Percentiles rank a stretch among this genome's conserved stretches.
phyloP scores from a whole-genome alignment of 1,284 basidiomycete genomes.

The Pascua sp. region DNA sequence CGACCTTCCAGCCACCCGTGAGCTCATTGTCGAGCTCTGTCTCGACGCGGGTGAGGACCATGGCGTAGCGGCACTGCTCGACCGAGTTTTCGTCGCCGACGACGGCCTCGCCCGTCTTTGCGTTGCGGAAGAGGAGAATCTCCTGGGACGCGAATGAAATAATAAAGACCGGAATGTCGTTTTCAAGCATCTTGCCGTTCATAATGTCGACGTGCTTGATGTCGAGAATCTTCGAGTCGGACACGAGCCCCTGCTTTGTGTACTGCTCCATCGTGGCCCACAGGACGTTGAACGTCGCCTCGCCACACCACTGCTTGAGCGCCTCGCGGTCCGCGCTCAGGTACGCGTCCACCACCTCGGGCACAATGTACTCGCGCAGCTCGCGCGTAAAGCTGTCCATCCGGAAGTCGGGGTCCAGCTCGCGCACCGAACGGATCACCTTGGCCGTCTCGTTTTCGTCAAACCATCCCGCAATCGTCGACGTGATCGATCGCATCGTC shows the following conservation, averaged over 20 bases:
- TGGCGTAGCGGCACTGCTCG: conserved; percentile 88
- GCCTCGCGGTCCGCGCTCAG: conserved; percentile 81
- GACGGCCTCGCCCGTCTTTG: conserved; percentile 75
- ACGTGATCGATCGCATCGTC: conserved; percentile 75
- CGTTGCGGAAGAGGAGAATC: conserved; percentile 84
- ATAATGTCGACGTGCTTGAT: conserved; percentile 87
- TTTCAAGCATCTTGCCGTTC: conserved; percentile 78
- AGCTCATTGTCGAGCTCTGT: conserved; percentile 84
- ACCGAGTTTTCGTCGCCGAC: conserved; percentile 86
- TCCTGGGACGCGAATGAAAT: conserved; percentile 93
- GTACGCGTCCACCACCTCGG: conserved; percentile 96
- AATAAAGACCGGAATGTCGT: conserved; percentile 85
- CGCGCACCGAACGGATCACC: conserved; percentile 81
- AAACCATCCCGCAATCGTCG: conserved; percentile 78
- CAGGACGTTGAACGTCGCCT: conserved; percentile 96
- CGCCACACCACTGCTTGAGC: conserved; percentile 87
- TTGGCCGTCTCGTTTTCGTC: conserved; percentile 98
- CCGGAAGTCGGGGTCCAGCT: conserved; percentile 80
- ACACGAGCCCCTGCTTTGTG: conserved; percentile 79
- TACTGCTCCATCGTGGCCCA: conserved; percentile 98
- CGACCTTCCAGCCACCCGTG: conserved; percentile 96
- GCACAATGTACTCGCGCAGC: conserved; percentile 92
- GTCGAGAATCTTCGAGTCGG: conserved; percentile 87
- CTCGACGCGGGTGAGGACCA: conserved; percentile 82
- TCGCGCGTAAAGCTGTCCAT: conserved; percentile 85